A percentile compares a stretch with the other conserved stretches of the same genome.
phyloP scores from a whole-genome alignment of 129 eudicot genomes.

The sunflower (Helianthus annuus) region HanXRQr2.0-SUNRISE NC_035442.2:2708461-2708960 shows the following conservation, averaged over 20 bases:
- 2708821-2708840: constrained; percentile 93
- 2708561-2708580: constrained; percentile 26
- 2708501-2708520: constrained; percentile 14
- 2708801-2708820: constrained; percentile 92
- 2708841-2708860: constrained; percentile 98
- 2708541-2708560: constrained; percentile 25
- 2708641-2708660: constrained; percentile 12
- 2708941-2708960: constrained; percentile 17
- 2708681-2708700: constrained; percentile 38
- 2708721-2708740: constrained; percentile 87
- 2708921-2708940: constrained; percentile 77
- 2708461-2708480: background rate
- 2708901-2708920: constrained; percentile 95
- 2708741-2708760: constrained; percentile 94
- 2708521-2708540: background rate
- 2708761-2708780: constrained; percentile 89
- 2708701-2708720: constrained; percentile 57
- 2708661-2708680: constrained; percentile 6
- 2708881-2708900: constrained; percentile 97
- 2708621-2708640: constrained; percentile 11
- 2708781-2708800: constrained; percentile 95
- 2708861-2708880: constrained; percentile 97
- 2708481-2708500: background rate
- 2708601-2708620: background rate
- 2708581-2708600: constrained; percentile 15